Evolutionary conservation across 2,329 filamentous ascomycete genomes (phyloP).

Genomic region (Laburnicola sp.): DNA sequence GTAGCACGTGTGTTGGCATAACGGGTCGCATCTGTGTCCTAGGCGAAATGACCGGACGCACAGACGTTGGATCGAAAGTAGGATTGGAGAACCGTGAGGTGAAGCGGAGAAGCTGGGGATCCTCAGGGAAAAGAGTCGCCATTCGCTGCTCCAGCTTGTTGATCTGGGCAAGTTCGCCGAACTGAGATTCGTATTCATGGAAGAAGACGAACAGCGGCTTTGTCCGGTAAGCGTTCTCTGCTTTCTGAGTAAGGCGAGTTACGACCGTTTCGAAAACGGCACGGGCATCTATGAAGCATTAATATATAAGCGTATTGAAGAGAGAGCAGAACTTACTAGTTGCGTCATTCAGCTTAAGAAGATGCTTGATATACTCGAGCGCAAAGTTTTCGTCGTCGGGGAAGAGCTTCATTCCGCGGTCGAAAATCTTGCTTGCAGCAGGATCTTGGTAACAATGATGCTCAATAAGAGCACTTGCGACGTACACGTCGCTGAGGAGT

Average conservation of each 20-base stretch:
- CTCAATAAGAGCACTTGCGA: slow-evolving; percentile 89
- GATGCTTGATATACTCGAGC: slow-evolving; percentile 92
- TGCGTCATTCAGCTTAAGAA: slow-evolving; percentile 88
- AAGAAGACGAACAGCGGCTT: slow-evolving; percentile 89
- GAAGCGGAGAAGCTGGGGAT: slow-evolving; percentile 76
- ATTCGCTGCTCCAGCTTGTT: slow-evolving; percentile 89
- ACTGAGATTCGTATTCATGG: slow-evolving; percentile 92
- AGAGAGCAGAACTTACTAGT: slow-evolving; percentile 68
- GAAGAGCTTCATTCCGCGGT: slow-evolving; percentile 89
- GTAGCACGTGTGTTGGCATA: slow-evolving; percentile 31
- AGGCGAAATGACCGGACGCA: slow-evolving; percentile 83
- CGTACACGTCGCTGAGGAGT: slow-evolving; percentile 91
- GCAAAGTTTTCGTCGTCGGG: slow-evolving; percentile 92
- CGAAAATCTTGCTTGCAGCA: slow-evolving; percentile 92
- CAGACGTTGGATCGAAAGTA: slow-evolving; percentile 77
- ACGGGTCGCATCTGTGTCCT: slow-evolving; percentile 69
- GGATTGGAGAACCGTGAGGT: slow-evolving; percentile 68
- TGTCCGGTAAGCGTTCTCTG: slow-evolving; percentile 72
- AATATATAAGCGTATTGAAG: slow-evolving; percentile 15
- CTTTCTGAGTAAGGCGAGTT: slow-evolving; percentile 75
- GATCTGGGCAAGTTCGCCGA: slow-evolving; percentile 88
- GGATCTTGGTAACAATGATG: slow-evolving; percentile 94
- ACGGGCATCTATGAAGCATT: slow-evolving; percentile 69
- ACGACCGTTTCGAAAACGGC: slow-evolving; percentile 96
- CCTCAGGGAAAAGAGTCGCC: slow-evolving; percentile 88